These are phyloP conservation scores for Phyllosticta capitalensis DNA, from an alignment of 2,329 filamentous ascomycete genomes.

Conservation along the genomic window DNA sequence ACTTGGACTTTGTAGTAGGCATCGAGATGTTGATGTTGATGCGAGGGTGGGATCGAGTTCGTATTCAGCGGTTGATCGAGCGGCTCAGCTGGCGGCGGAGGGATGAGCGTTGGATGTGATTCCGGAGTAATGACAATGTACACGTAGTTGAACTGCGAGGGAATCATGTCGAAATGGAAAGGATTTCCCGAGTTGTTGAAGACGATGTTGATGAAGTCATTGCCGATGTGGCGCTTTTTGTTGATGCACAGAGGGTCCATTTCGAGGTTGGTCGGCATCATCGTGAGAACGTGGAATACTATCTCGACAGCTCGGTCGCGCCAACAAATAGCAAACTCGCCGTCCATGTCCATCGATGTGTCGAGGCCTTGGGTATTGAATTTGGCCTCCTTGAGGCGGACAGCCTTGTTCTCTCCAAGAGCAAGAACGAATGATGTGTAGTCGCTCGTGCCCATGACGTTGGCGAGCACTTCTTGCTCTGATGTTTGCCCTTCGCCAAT, in stretches of 20 bases:
- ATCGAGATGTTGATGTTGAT: slow-evolving; percentile 33
- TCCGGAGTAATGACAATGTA: slow-evolving; percentile 93
- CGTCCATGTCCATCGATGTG: slow-evolving; percentile 65
- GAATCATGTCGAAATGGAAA: slow-evolving; percentile 85
- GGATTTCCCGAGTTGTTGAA: slow-evolving; percentile 93
- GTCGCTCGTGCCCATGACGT: slow-evolving; percentile 75
- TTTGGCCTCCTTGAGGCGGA: slow-evolving; percentile 67
- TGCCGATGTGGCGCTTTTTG: slow-evolving; percentile 94
- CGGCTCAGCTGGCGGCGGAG: slow-evolving; percentile 21
- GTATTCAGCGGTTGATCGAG: slow-evolving; percentile 10
- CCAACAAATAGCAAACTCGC: slow-evolving; percentile 86
- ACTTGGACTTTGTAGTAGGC: slow-evolving; percentile 83
- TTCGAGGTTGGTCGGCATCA: slow-evolving; percentile 86
- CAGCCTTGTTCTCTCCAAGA: slow-evolving; percentile 61
- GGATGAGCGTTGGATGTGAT: slow-evolving; percentile 66
- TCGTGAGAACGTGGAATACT: slow-evolving; percentile 89
- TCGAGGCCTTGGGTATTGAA: slow-evolving; percentile 94
- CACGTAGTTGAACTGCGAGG: slow-evolving; percentile 91
- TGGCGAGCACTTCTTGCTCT: slow-evolving; percentile 77
- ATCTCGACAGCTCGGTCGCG: slow-evolving; percentile 90
- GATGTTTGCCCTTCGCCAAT: slow-evolving; percentile 76
- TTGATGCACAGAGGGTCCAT: slow-evolving; percentile 62
- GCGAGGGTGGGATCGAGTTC: slow-evolving; percentile 13
- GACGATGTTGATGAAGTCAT: slow-evolving; percentile 96
- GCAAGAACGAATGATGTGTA: slow-evolving; percentile 78